Percentiles rank a stretch among this genome's conserved stretches.
Evolutionary conservation across 1,139 yeast genomes (phyloP).

Genomic region (Zygoascus hellenicus): DNA sequence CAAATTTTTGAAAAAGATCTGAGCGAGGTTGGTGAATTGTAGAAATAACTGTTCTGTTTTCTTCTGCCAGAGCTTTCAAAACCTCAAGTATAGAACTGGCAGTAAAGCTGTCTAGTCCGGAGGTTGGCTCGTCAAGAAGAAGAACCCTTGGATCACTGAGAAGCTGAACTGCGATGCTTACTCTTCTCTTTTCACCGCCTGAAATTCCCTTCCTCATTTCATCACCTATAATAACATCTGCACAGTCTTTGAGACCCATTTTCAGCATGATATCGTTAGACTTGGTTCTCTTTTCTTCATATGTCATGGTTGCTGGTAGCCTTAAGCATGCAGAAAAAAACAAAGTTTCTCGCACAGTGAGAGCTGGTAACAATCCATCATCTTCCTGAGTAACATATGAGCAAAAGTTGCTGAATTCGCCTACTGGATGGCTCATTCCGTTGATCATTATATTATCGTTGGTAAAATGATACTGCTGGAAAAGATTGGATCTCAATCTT

Average conservation of each 20-base stretch:
- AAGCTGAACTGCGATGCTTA: slow-evolving; percentile 74
- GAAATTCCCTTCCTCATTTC: slow-evolving; percentile 71
- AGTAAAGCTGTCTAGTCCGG: slow-evolving; percentile 79
- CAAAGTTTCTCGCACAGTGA: slow-evolving; percentile 75
- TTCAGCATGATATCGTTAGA: slow-evolving; percentile 56
- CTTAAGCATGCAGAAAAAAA: slow-evolving; percentile 66
- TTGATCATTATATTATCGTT: slow-evolving; percentile 44
- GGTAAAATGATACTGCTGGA: slow-evolving; percentile 34
- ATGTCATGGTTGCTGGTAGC: slow-evolving; percentile 34
- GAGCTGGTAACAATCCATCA: slow-evolving; percentile 57
- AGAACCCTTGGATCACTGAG: slow-evolving; percentile 65
- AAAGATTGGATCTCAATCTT: slow-evolving; percentile 45
- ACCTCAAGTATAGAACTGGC: slow-evolving; percentile 64
- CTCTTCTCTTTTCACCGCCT: slow-evolving; percentile 83
- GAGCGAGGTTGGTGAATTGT: slow-evolving; percentile 85
- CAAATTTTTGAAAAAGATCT: slow-evolving; percentile 57
- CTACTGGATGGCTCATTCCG: slow-evolving; percentile 38
- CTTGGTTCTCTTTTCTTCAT: slow-evolving; percentile 29
- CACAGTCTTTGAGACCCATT: slow-evolving; percentile 72
- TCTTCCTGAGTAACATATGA: slow-evolving; percentile 80
- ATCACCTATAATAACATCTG: slow-evolving; percentile 69
- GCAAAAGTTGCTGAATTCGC: slow-evolving; percentile 48
- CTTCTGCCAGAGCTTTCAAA: slow-evolving; percentile 50
- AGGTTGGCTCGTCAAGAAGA: slow-evolving; percentile 81
- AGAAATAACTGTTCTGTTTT: slow-evolving; percentile 65